These are phyloP conservation scores for Beta macrorhiza DNA, from an alignment of 179 eudicot species.

Conservation along the genomic window DNA sequence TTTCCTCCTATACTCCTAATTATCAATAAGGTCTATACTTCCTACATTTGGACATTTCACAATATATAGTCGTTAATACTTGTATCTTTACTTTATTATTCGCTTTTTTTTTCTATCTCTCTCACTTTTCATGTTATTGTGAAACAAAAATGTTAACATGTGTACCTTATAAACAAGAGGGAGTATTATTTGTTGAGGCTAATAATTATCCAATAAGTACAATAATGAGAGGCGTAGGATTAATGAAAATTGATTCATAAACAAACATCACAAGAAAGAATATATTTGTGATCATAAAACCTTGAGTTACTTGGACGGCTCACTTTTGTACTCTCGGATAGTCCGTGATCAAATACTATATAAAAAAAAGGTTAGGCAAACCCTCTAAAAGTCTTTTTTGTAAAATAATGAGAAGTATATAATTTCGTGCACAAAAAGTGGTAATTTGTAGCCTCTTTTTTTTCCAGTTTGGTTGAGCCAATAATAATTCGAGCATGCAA, in stretches of 20 bases:
- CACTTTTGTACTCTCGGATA: slow-evolving; percentile 28
- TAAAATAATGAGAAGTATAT: not conserved
- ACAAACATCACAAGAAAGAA: slow-evolving; percentile 38
- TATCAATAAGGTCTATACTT: no score
- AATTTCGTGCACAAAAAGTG: slow-evolving; percentile 10
- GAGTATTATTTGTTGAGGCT: no score
- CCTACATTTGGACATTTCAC: no score
- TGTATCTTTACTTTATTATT: no score
- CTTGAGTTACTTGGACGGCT: slow-evolving; percentile 31
- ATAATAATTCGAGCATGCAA: slow-evolving; percentile 17
- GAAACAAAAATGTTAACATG: no score
- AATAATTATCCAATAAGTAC: no score
- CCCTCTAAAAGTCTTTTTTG: not conserved
- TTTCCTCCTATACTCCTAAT: no score
- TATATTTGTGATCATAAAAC: slow-evolving; percentile 11
- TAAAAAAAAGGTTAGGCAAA: not conserved
- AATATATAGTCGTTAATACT: no score
- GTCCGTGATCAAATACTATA: slow-evolving; percentile 35
- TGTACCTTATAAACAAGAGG: no score
- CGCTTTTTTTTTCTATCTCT: no score
- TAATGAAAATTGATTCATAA: not conserved
- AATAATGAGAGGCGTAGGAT: not conserved
- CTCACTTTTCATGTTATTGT: no score
- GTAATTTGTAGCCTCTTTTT: not conserved
- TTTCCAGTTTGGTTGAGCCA: slow-evolving; percentile 3